Base-by-base conservation (phyloP, 768 basidiomycete species). In the Podaxis sp. region DNA sequence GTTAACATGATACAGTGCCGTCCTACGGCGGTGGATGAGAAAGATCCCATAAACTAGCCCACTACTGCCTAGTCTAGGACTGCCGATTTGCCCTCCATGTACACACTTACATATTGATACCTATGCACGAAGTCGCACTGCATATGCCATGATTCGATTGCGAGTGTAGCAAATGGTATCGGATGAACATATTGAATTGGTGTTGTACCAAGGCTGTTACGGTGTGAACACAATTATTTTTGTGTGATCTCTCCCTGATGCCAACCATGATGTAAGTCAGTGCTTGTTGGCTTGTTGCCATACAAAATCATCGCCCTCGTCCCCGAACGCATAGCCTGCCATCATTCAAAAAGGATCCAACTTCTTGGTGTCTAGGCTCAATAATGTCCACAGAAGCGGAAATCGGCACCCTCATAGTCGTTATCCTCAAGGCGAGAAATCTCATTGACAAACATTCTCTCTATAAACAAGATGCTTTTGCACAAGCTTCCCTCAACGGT, bases 391-490 rank as follows among this genome's bases (percentile, higher is more conserved):
- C 72, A 62, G 76, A 75, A 51, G 58, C 76, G 64, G 83, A 87
- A 72, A 74, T 95, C 28, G 94, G 94, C 14, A 95, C 91, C 6
- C 80, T 96, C 55, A 83, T 94, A 60, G 81, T 93, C 35, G 90
- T 95, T 46, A 82, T 95, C 16, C 82, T 95, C 65, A 93, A 95
- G 73, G 93, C 90, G 4, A 82, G 82, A 63, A 88, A 96, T 68
- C 79, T 96, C 21, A 82, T 82, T 61, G 89, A 95, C 75, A 89
- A 87, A 55, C 90, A 90, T 65, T 85, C 83, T 5, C 89, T 97
- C 69, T 89, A 90, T 72, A 98, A 97, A 72, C 94, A 96, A 69
- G 91, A 95, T 72, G 93, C 90, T 1, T 96, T 87, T 70, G 88
- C 87, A 2, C 81, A 89, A 64, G 78, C 85, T 5, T 75, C 77